Conservation (phyloP, 2,329 filamentous ascomycete genomes). For the Colletotrichum sp. region DNA sequence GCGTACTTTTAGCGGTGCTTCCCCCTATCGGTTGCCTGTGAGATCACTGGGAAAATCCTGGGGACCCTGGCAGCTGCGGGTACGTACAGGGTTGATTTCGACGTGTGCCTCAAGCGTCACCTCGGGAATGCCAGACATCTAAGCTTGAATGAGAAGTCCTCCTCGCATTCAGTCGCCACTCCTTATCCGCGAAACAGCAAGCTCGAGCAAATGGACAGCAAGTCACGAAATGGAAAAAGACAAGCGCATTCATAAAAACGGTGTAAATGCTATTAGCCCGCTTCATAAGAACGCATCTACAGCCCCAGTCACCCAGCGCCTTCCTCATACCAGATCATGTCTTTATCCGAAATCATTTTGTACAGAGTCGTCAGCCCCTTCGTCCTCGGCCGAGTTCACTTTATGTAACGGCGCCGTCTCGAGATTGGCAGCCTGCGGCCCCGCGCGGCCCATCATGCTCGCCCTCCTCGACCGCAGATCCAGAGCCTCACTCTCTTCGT, state of each 20-base stretch:
- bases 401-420: constrained; percentile 56
- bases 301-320: not conserved
- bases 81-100: not conserved
- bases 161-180: not conserved
- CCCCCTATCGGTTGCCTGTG: constrained; percentile 18
- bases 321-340: not conserved
- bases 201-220: not conserved
- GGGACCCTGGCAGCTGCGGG: not conserved
- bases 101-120: not conserved
- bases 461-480: constrained; percentile 58
- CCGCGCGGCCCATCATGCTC: constrained; percentile 56
- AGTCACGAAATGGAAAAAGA: not conserved
- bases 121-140: not conserved
- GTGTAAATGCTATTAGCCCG: constrained; percentile 16
- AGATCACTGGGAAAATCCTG: constrained; percentile 4
- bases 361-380: constrained; percentile 12
- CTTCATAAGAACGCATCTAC: constrained; percentile 11
- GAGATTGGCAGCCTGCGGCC: constrained; percentile 41
- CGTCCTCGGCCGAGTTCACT: not conserved
- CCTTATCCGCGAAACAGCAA: accelerated
- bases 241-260: not conserved
- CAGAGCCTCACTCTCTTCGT: constrained; percentile 61
- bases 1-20: not conserved
- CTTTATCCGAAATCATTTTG: constrained; percentile 25
- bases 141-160: not conserved